A percentile compares a stretch with the other conserved stretches of the same genome.
Conservation (phyloP, 208 protist species). For the Trypanosoma lewisi region DNA sequence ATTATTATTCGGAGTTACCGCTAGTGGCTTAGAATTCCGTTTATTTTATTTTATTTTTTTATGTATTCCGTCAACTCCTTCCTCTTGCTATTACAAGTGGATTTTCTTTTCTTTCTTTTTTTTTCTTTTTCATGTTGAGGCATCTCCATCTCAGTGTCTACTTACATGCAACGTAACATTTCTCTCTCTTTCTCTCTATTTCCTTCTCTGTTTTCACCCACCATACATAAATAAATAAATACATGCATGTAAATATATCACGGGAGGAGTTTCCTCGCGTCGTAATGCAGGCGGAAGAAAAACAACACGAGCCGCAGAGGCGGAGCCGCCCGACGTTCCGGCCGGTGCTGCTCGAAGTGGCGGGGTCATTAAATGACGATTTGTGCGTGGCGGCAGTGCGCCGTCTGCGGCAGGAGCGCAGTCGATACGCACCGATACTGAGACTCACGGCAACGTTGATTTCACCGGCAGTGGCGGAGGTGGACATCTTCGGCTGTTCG, state of each 20-base stretch:
- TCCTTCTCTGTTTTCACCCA: too few relatives aligned
- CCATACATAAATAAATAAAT: too few relatives aligned
- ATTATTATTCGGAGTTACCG: too few relatives aligned
- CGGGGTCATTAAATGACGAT: slow-evolving; percentile 49
- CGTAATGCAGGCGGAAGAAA: too few relatives aligned
- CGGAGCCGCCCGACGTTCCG: neutral
- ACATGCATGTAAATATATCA: too few relatives aligned
- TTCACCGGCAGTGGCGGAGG: slow-evolving; percentile 31
- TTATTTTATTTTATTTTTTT: slow-evolving; percentile 26
- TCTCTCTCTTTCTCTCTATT: too few relatives aligned
- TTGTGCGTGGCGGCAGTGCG: slow-evolving; percentile 27
- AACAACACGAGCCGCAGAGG: too few relatives aligned
- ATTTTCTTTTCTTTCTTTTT: slow-evolving; percentile 22
- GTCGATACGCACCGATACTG: slow-evolving; percentile 61
- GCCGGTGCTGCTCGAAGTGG: slow-evolving; percentile 46
- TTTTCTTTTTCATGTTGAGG: slow-evolving; percentile 13
- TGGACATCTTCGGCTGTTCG: slow-evolving; percentile 32
- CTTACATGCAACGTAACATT: neutral
- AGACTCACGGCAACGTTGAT: slow-evolving; percentile 56
- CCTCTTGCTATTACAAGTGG: neutral
- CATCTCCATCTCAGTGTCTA: neutral
- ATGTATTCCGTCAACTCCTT: too few relatives aligned
- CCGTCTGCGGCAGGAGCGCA: slow-evolving; percentile 55
- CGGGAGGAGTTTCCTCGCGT: too few relatives aligned
- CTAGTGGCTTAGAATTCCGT: slow-evolving; percentile 11